Base-by-base conservation (phyloP, 2,329 filamentous ascomycete genomes). In the Whalleya microplaca region DNA sequence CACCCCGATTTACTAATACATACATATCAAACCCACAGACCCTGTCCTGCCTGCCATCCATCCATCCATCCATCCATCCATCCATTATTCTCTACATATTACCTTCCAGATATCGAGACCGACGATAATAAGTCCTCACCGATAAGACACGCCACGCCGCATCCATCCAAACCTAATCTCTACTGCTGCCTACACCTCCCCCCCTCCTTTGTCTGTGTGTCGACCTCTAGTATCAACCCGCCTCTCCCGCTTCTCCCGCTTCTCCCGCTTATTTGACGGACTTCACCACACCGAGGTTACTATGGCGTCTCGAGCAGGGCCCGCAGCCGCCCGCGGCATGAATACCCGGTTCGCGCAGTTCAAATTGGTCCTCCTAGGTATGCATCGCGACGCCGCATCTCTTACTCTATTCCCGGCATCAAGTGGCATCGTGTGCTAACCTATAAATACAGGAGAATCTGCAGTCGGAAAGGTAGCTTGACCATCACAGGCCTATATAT, bases 281-380 rank as follows among this genome's bases (percentile, higher is more conserved):
- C 45, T 44, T 48, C 61, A 64, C 64, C 64, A 63, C 64, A 63
- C 55, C 56, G 58, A 27, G 45, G 49, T 65, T 73, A 81, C 69
- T 75, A 98, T 98, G 94, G 90, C 93, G 78, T 85, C 90, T 76
- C 87, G 92, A 86, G 86, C 87, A 79, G 87, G 77, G 69, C 79
- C 82, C 66, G 79, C 82, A 70, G 83, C 82, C 69, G 78, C 81
- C 67, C 83, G 84, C 69, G 84, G 82, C 72, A 78, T 82, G 83
- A 85, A 88, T 87, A 85, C 90, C 77, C 88, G 94, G 72, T 98
- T 99, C 78, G 94, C 95, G 70, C 95, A 99, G 84, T 99, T 99
- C 81, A 99, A 99, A 84, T 85, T 99, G 69, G 95, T 99, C 65
- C 83, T 99, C 72, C 84, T 99, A 64, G 95, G 95, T 98, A 85